These are phyloP conservation scores for Coemansia javaensis DNA, from an alignment of 192 early-diverging fungal species.

Conservation along the genomic window DNA sequence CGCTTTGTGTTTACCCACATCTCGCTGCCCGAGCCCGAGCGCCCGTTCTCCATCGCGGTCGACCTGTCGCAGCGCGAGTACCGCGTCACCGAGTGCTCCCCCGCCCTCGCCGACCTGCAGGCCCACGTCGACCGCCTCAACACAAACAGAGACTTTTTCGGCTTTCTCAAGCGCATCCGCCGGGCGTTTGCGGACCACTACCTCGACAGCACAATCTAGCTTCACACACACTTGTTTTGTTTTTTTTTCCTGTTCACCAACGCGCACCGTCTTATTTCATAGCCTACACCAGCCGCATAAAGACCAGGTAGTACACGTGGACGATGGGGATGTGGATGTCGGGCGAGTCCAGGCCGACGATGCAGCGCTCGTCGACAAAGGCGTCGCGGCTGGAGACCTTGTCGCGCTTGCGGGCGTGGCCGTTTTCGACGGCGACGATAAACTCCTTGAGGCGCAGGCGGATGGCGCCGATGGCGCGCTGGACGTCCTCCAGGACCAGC, in stretches of 20 bases:
- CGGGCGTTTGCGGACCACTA: slow-evolving; percentile 53
- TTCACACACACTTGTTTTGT: neutral
- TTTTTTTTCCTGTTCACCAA: no score
- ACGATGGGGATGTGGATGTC: slow-evolving; percentile 48
- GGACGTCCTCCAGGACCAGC: slow-evolving; percentile 71
- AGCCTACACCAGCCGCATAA: slow-evolving; percentile 45
- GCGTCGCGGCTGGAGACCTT: slow-evolving; percentile 32
- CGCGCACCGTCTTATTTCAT: neutral
- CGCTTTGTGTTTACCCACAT: slow-evolving; percentile 66
- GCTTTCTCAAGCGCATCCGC: slow-evolving; percentile 64
- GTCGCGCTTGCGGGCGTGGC: slow-evolving; percentile 46
- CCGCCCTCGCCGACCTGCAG: slow-evolving; percentile 44
- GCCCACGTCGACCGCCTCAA: slow-evolving; percentile 55
- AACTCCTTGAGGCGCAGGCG: slow-evolving; percentile 52
- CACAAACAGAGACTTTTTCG: slow-evolving; percentile 61
- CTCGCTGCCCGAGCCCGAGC: slow-evolving; percentile 48
- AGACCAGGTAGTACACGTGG: slow-evolving; percentile 50
- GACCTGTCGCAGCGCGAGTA: slow-evolving; percentile 58
- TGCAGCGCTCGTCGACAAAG: slow-evolving; percentile 36
- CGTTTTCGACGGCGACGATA: slow-evolving; percentile 49
- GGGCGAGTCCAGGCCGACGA: slow-evolving; percentile 9
- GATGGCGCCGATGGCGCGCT: slow-evolving; percentile 48
- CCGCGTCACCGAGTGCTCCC: slow-evolving; percentile 54
- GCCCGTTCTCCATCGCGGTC: slow-evolving; percentile 55
- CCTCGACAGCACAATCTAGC: slow-evolving; percentile 10